Evolutionary conservation across 257 asterid species (phyloP).

Genomic region (Oldenlandia corymbosa): DNA sequence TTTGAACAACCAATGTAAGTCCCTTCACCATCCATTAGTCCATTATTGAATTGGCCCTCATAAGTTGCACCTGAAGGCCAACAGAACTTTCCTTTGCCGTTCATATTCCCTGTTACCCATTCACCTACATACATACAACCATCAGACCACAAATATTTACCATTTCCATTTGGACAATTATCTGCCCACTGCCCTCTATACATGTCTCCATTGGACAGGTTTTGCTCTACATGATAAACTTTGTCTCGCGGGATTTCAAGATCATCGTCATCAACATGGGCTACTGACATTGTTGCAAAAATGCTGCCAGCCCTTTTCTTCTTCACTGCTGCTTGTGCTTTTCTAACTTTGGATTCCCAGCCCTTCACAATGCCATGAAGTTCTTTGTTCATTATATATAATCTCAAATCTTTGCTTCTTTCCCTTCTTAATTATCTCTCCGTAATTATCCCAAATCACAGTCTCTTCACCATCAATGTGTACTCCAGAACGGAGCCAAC

Average conservation of each 20-base stretch:
- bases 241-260: constrained; percentile 32
- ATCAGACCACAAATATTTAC: constrained; percentile 75
- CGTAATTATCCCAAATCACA: constrained; percentile 32
- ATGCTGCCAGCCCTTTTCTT: constrained; percentile 38
- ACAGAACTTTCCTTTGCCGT: constrained; percentile 74
- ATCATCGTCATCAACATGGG: constrained; percentile 86
- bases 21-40: constrained; percentile 84
- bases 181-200: constrained; percentile 78
- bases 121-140: constrained; percentile 90
- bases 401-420: constrained; percentile 20
- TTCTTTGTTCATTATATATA: constrained; percentile 72
- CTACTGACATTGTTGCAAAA: constrained; percentile 73
- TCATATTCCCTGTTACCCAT: constrained; percentile 63
- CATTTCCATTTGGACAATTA: constrained; percentile 58
- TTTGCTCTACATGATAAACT: constrained; percentile 48
- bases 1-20: constrained; percentile 55
- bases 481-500: constrained; percentile 21
- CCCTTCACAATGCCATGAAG: constrained; percentile 72
- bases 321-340: constrained; percentile 55
- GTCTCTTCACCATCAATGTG: constrained; percentile 23
- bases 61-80: constrained; percentile 93
- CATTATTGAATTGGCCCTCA: constrained; percentile 79
- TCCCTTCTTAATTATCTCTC: too few relatives aligned
- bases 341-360: constrained; percentile 63
- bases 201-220: constrained; percentile 57